Conservation (phyloP, 805 yeast genomes). For the Lipomyces sp. region DNA sequence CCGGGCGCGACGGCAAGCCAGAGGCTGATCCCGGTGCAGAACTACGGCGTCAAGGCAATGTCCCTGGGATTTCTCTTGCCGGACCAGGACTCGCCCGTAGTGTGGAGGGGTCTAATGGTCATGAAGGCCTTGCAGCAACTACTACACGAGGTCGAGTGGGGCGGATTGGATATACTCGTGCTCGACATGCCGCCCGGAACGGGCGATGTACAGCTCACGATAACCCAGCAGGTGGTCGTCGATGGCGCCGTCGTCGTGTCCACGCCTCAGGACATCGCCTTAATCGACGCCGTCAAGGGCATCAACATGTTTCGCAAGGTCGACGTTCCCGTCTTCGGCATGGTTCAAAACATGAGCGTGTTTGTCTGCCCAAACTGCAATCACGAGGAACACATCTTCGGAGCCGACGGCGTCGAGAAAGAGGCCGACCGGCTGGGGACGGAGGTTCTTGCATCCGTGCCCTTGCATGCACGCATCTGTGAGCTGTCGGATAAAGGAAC, state of each 20-base stretch:
- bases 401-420: conserved; percentile 55
- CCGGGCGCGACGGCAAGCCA: conserved; percentile 44
- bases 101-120: conserved; percentile 84
- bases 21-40: conserved; percentile 58
- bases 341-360: conserved; percentile 81
- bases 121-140: conserved; percentile 84
- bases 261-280: conserved; percentile 83
- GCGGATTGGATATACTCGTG: conserved; percentile 59
- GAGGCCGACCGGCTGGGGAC: conserved; percentile 49
- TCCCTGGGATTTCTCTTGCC: conserved; percentile 82
- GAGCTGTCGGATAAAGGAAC: conserved; percentile 58
- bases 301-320: conserved; percentile 73
- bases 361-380: conserved; percentile 71
- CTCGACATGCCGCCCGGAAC: conserved; percentile 92
- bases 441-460: conserved; percentile 61
- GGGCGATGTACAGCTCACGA: conserved; percentile 79
- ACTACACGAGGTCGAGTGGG: conserved; percentile 80
- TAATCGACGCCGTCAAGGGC: conserved; percentile 77
- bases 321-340: conserved; percentile 66
- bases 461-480: conserved; percentile 61
- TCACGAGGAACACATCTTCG: conserved; percentile 73
- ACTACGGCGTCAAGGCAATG: conserved; percentile 79
- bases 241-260: conserved; percentile 81
- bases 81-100: conserved; percentile 62
- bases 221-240: conserved; percentile 72